Percentiles rank a stretch among this genome's conserved stretches.
Evolutionary conservation across 257 asterid genomes (phyloP).

Genomic region (Capsicum baccatum): DNA sequence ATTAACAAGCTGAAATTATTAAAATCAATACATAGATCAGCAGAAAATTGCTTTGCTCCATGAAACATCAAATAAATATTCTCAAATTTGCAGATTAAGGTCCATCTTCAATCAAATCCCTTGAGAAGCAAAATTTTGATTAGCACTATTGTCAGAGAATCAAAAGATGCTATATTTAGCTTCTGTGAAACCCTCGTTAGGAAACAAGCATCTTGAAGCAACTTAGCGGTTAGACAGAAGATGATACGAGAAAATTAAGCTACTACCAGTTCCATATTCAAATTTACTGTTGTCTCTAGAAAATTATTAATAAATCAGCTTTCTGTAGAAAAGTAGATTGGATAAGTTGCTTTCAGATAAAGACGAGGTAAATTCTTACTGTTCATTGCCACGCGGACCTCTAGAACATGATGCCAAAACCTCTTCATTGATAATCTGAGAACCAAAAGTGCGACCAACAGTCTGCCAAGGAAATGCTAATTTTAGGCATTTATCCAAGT

Average conservation of each 20-base stretch:
- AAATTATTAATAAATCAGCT: not conserved
- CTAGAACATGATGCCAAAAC: conserved; percentile 78
- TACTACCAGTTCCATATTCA: not conserved
- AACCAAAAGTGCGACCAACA: conserved; percentile 65
- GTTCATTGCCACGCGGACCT: conserved; percentile 92
- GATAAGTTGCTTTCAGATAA: conserved; percentile 9
- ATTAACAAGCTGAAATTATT: not conserved
- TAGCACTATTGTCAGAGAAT: not conserved
- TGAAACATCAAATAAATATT: not conserved
- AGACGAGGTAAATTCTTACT: conserved; percentile 49
- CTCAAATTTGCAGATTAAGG: conserved; percentile 18
- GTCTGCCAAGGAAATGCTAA: conserved; percentile 53
- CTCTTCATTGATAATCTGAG: conserved; percentile 67
- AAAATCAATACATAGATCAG: not conserved
- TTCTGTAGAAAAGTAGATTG: not conserved
- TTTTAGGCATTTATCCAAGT: not conserved
- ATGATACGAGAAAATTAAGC: not conserved
- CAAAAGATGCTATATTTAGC: not conserved
- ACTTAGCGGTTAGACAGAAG: not conserved
- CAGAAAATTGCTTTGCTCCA: not conserved
- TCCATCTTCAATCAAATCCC: not conserved
- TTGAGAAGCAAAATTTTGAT: not conserved
- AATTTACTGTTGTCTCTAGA: not conserved
- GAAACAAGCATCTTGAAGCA: conserved; percentile 12
- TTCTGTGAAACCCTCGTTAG: conserved; percentile 20